Evolutionary conservation across 139 green algal species (phyloP).

Genomic region (Auxenochlorella pyrenoidosa): DNA sequence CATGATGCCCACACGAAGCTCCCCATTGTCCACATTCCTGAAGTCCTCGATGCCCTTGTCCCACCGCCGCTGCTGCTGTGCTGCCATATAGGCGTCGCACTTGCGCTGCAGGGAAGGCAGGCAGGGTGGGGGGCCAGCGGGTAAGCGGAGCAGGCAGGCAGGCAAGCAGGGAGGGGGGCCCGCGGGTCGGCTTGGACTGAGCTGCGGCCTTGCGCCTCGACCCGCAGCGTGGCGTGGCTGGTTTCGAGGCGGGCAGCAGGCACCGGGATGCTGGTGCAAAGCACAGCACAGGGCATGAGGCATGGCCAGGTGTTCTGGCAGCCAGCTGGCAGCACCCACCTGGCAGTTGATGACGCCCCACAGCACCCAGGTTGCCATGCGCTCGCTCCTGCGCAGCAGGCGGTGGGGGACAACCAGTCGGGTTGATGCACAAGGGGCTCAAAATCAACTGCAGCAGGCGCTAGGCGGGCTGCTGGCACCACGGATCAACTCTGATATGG

Average conservation of each 20-base stretch:
- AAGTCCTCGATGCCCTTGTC: conserved; percentile 49
- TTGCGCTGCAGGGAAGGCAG: neutral
- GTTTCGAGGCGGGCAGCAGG: no score
- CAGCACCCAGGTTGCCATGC: conserved; percentile 74
- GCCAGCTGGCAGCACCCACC: neutral
- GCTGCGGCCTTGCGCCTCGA: no score
- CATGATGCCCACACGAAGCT: conserved; percentile 46
- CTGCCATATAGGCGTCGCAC: conserved; percentile 43
- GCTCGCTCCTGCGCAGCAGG: conserved; percentile 41
- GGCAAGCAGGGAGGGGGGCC: conserved; percentile 46
- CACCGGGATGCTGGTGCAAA: neutral
- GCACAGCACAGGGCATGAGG: neutral
- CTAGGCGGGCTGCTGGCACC: no score
- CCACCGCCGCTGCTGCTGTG: conserved; percentile 43
- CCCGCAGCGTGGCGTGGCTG: no score
- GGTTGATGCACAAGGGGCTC: no score
- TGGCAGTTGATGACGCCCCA: conserved; percentile 70
- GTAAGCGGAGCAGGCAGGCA: neutral
- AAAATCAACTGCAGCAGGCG: no score
- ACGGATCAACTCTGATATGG: no score
- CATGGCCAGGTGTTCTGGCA: neutral
- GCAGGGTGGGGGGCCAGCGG: neutral
- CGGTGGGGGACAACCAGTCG: no score
- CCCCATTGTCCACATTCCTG: conserved; percentile 41
- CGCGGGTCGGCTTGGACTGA: no score